phyloP scores from a whole-genome alignment of 352 stramenopile genomes.

The Phytophthora sp. region DNA sequence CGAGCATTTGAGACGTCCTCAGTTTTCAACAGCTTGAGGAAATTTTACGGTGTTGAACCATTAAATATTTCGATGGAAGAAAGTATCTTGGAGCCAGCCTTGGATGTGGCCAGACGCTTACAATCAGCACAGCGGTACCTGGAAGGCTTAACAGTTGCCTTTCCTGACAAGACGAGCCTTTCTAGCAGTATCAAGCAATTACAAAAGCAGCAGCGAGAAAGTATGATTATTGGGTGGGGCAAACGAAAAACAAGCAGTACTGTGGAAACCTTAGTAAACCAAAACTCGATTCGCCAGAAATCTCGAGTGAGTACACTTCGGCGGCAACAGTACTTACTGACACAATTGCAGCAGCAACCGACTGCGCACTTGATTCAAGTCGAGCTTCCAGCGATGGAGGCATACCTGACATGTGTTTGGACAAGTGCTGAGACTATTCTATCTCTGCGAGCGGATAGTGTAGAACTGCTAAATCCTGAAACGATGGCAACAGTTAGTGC shows the following conservation, averaged over 20 bases:
- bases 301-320: conserved; percentile 3
- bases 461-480: conserved; percentile 17
- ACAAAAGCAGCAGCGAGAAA: conserved; percentile 44
- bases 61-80: not conserved
- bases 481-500: conserved; percentile 24
- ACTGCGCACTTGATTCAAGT: conserved; percentile 44
- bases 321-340: conserved; percentile 17
- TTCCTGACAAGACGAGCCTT: conserved; percentile 45
- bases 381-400: conserved; percentile 58
- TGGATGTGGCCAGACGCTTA: not conserved
- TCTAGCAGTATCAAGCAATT: conserved; percentile 46
- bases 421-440: conserved; percentile 39
- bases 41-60: conserved; percentile 9
- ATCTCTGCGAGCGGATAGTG: conserved; percentile 29
- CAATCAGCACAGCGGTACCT: conserved; percentile 27
- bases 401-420: conserved; percentile 53
- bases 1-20: not conserved
- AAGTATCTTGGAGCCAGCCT: not conserved
- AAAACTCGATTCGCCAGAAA: conserved; percentile 9
- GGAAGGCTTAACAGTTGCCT: conserved; percentile 16
- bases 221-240: conserved; percentile 43
- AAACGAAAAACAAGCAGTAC: conserved; percentile 17
- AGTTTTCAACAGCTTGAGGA: conserved; percentile 10
- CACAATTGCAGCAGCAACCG: conserved; percentile 34
- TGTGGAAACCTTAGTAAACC: not conserved